Conservation (phyloP, 2,329 filamentous ascomycete species). For the Xylariales sp. region DNA sequence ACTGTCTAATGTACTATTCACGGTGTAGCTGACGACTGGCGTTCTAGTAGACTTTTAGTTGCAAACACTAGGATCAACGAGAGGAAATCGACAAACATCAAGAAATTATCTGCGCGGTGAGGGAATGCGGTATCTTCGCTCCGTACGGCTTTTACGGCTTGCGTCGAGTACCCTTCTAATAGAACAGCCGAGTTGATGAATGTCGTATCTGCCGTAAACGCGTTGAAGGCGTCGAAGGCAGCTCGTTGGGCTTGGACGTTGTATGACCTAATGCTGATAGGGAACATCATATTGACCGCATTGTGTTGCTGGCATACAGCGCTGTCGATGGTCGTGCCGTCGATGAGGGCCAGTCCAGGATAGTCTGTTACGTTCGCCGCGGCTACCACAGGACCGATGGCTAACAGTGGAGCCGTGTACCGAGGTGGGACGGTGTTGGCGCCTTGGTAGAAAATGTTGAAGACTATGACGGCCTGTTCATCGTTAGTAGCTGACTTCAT, state of each 20-base stretch:
- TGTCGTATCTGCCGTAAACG: background rate
- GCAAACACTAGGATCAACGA: background rate
- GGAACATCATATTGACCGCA: background rate
- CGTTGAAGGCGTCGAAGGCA: slow-evolving; percentile 1
- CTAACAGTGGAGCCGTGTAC: background rate
- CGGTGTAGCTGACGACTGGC: background rate
- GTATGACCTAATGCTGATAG: slow-evolving; percentile 1
- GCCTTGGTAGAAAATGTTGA: slow-evolving; percentile 3
- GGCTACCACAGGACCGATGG: background rate
- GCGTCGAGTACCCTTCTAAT: slow-evolving; percentile 6
- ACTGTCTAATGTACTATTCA: background rate
- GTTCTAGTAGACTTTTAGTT: no score
- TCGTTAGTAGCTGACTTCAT: background rate
- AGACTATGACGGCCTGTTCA: background rate
- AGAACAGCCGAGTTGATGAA: slow-evolving; percentile 2
- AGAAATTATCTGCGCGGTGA: background rate
- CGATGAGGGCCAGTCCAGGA: background rate
- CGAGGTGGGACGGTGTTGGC: background rate
- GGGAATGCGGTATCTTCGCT: slow-evolving; percentile 3
- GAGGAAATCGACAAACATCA: background rate
- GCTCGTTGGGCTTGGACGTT: slow-evolving; percentile 2
- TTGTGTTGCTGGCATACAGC: background rate
- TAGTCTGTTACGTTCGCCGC: background rate
- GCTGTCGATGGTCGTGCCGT: background rate
- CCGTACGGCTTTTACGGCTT: slow-evolving; percentile 1